Base-by-base conservation (phyloP, 768 basidiomycete genomes). In the Boletus sp. region DNA sequence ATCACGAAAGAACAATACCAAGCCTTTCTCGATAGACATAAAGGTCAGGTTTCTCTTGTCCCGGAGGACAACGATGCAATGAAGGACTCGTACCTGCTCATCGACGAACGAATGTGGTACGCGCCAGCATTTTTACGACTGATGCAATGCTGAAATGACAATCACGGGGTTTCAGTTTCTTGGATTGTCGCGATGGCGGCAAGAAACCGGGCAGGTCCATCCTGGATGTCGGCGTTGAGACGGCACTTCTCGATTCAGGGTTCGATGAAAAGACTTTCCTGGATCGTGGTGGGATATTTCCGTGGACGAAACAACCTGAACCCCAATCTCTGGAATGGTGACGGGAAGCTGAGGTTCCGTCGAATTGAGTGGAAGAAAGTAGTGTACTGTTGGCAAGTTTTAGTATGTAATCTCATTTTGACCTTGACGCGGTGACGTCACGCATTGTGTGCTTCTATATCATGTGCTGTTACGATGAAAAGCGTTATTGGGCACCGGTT, bases 101-200 rank as follows among this genome's bases (percentile, higher is more conserved):
- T 76, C 0, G 75, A 77, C 54, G 75, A 77, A 61, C 48, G 61
- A 10, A 76, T 74, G 73, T 48, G 75, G 76, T 67, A 52, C 18
- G 63, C 49, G 9, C 18, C 2, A 41, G 7, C 12, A 7, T 8
- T n/a, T 44, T 56, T 45, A 42, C 20, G 7, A 28, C 15, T n/a
- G 1, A 11, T 48, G 17, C 7, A 41, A 20, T 18, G 18, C 15
- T 6, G 1, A 17, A 2, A 46, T 8, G 29, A 47, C n/a, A 4
- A 9, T 39, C 2, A 12, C 8, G 41, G 30, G 41, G 0, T 28
- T 42, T 20, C 66, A 72, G 47, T 68, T 73, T 63, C 51, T 52
- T 75, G 51, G 70, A 75, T 55, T 73, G 69, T 55, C 60, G 66
- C 14, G 63, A 63, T 17, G 72, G 75, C 1, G 60, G 66, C 1